Evolutionary conservation across 2,329 filamentous ascomycete genomes (phyloP).

Genomic region (Ophiostoma quercus): DNA sequence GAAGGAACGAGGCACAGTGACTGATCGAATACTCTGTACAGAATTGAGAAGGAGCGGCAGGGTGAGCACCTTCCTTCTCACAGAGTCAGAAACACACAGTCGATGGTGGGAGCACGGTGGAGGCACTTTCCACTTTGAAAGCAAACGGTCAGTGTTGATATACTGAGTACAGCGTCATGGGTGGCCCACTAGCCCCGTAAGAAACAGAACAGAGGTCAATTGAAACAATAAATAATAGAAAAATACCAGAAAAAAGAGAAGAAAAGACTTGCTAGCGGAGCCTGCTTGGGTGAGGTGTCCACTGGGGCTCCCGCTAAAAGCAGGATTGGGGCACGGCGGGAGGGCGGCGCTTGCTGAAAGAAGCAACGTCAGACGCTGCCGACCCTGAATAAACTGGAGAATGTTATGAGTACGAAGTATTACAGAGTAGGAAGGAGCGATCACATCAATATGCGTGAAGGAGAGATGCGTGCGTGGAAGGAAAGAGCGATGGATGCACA

Average conservation of each 20-base stretch:
- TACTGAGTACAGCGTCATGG: conserved; percentile 25
- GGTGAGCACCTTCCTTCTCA: background rate
- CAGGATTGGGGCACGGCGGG: conserved; percentile 19
- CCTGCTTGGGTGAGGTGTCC: conserved; percentile 14
- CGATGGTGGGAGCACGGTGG: conserved; percentile 12
- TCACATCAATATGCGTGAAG: background rate
- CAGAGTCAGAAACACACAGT: background rate
- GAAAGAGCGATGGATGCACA: background rate
- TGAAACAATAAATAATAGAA: conserved; percentile 1
- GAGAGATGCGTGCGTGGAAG: background rate
- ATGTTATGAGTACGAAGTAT: background rate
- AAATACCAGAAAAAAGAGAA: background rate
- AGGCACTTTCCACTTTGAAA: conserved; percentile 12
- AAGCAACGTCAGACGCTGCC: conserved; percentile 9
- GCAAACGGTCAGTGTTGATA: conserved; percentile 22
- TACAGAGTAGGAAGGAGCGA: background rate
- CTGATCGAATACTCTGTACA: conserved; percentile 3
- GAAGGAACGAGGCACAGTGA: conserved; percentile 15
- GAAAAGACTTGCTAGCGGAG: conserved; percentile 18
- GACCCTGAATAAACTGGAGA: conserved; percentile 6
- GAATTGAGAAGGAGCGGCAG: background rate
- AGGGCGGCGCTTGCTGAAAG: conserved; percentile 19
- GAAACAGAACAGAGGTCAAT: background rate
- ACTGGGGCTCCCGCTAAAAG: conserved; percentile 21
- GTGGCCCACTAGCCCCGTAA: conserved; percentile 21